Conservation (phyloP, 306 rosid genomes). For the Cercis canadensis region DNA sequence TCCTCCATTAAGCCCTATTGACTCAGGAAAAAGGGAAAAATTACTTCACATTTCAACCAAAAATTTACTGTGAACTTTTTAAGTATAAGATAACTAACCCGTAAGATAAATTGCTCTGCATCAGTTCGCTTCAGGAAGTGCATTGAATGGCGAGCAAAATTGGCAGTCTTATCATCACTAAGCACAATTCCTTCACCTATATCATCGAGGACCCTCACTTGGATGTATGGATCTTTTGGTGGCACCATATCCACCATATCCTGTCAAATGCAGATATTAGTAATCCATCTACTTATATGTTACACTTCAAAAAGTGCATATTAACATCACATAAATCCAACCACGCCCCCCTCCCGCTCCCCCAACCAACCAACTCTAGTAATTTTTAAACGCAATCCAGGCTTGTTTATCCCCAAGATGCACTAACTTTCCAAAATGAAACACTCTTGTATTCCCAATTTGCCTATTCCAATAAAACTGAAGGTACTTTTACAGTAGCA, state of each 20-base stretch:
- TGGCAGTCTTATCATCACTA: slow-evolving; percentile 79
- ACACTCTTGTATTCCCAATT: no score
- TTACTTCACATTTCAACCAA: slow-evolving; percentile 22
- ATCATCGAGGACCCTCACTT: slow-evolving; percentile 91
- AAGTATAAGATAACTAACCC: slow-evolving; percentile 52
- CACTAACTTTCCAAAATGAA: no score
- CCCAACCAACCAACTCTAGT: no score
- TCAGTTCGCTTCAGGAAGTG: slow-evolving; percentile 95
- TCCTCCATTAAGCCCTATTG: slow-evolving; percentile 94
- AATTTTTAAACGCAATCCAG: no score
- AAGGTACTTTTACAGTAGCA: slow-evolving; percentile 25
- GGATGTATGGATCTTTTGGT: slow-evolving; percentile 91
- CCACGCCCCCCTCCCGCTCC: background rate
- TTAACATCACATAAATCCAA: background rate
- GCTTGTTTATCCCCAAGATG: slow-evolving; percentile 15
- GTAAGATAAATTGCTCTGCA: slow-evolving; percentile 78
- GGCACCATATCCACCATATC: slow-evolving; percentile 99
- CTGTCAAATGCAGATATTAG: slow-evolving; percentile 51
- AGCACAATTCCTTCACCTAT: slow-evolving; percentile 77
- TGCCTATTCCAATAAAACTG: slow-evolving; percentile 12
- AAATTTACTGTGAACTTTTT: slow-evolving; percentile 16
- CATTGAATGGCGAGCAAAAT: slow-evolving; percentile 84
- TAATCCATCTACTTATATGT: background rate
- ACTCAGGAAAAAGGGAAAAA: slow-evolving; percentile 26
- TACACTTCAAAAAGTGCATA: background rate